Base-by-base conservation (phyloP, 257 asterid genomes). In the Plantago ovata region DNA sequence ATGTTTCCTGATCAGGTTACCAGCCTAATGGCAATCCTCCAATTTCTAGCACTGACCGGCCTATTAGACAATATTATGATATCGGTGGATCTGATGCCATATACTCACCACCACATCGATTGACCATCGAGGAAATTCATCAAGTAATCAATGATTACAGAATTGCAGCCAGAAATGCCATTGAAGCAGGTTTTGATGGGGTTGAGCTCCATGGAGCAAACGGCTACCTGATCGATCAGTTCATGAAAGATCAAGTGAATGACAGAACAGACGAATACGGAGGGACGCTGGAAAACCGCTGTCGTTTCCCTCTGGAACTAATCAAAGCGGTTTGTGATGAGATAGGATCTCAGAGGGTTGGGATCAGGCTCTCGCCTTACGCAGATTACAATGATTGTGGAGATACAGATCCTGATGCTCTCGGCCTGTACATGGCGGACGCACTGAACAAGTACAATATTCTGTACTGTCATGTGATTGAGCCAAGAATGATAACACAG, bases 161-260 rank as follows among this genome's bases (percentile, higher is more conserved):
- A 47, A 15, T 54, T 11, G 73, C 63, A 41, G 68, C 73, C 10
- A 54, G 46, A 21, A 55, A 68, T 56, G 73, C 68, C 41, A 39
- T 61, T 45, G 73, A 55, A 55, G 73, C 63, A 75, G 77, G 80
- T 55, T 75, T 75, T 45, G 80, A 75, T 38, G 80, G 80, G 53
- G 70, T 75, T 16, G 81, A 75, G 63, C 72, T 75, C 46, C 81
- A 71, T 6, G 73, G 55, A 20, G 77, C 68, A 41, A 50, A 68
- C 6, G 75, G 72, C 5, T 71, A 64, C 39, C 72, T 71, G 12
- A 40, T 76, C 12, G 78, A 71, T n/a, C 81, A 71, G n/a, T 71
- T 75, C 56, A 43, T 75, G 53, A 75, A 75, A 40, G 81, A 75
- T 36, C 42, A 69, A 51, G 81, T 56, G 23, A 71, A 75, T 20